Evolutionary conservation across 2,329 filamentous ascomycete genomes (phyloP), one percentile per base, ranked within the genome.

Genomic region (Alternaria sp.): DNA sequence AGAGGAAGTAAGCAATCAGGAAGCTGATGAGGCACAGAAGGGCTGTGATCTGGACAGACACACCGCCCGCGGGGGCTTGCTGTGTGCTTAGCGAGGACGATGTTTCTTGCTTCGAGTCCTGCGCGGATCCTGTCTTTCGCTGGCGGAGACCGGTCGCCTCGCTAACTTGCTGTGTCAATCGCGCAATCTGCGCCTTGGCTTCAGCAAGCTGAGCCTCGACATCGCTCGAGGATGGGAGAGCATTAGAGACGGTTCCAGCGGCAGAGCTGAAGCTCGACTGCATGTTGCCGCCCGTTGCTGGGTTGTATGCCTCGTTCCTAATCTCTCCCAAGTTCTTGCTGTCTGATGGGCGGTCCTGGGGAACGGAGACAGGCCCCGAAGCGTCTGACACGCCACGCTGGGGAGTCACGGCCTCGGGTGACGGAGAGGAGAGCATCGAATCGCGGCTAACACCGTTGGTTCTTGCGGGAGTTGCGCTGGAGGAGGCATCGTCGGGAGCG

Each of bases 1-100:
- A 99, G 84, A 99, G 93, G 80, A 98, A 88, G 81, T 97, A 99
- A 56, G 93, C 95, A 70, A 98, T 86, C 75, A 99, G 81, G 83
- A 99, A 99, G 83, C 92, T 94, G 65, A 96, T 72, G 72, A 99
- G 83, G 77, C 94, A 97, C 43, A 99, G 83, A 22, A 88, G 83
- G 22, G 95, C 94, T 44, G 92, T 92, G 64, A 94, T 87, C 78
- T 94, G 90, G 51, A 99, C 88, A 0, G 95, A 89, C 4, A 99
- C 94, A 22, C 95, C 94, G 70, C 93, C 88, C 20, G 82, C 78
- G 42, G 81, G 67, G 80, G 89, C 77, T 78, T 86, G 79, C 55
- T 80, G 78, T 44, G 80, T 68, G 81, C 85, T 75, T 82, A 84
- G 63, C 82, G 83, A 70, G 82, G 81, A 79, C 80, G 83, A 64